Base-by-base conservation (phyloP, 805 yeast species). In the Nakazawaea ishiwadae region DNA sequence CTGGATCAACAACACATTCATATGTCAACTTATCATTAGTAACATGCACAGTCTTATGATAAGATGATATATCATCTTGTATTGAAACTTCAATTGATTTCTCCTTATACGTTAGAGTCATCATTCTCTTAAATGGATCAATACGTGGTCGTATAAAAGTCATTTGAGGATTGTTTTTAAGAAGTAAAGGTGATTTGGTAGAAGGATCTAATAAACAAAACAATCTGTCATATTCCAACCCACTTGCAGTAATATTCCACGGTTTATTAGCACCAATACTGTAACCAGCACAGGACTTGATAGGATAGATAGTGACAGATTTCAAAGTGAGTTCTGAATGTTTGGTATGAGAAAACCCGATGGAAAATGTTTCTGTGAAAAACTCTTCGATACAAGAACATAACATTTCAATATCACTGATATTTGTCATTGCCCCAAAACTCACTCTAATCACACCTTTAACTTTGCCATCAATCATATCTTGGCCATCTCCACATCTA, bases 371-470 rank as follows among this genome's bases (percentile, higher is more conserved):
- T 21, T 54, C 56, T 11, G 36, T 20, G 19, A 57, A 49, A 37
- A 52, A 62, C 12, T 58, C 60, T 4, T 40, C 30, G 12, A 68
- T 46, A 23, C 52, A 48, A 3, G 46, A 41, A 4, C 58, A 29
- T 3, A 70, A 46, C 5, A 20, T 36, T 31, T 65, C 68, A 10
- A 66, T 53, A 23, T 70, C 75, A 1, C 47, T 48, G 4, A 21
- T 17, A 4, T 50, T 43, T 2, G 64, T 54, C 58, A 63, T 63
- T 1, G 74, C 67, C 2, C 74, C 75, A 38, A 68, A 53, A 45
- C 72, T 65, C 10, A 63, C 55, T 24, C 75, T 50, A 2, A 68
- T 49, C 1, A 60, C 69, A 1, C 75, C 75, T 1, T 72, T 68
- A 6, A 67, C 64, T 20, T 45, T 48, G 2, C 62, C 65, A 32